Conservation (phyloP, 805 yeast genomes). For the Debaryomyces prosopidis region DNA sequence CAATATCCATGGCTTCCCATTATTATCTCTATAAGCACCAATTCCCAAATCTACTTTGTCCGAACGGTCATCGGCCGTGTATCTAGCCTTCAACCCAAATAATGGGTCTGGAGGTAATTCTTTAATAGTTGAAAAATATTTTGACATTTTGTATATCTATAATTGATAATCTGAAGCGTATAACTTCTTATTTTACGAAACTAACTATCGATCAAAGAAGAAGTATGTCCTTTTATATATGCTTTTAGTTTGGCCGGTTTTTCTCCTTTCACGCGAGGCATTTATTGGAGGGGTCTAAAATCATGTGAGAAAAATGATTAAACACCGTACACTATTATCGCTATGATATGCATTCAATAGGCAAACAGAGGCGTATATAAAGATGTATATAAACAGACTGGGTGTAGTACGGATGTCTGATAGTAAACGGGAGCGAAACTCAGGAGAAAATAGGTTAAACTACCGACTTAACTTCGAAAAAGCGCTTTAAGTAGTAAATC, state of each 20-base stretch:
- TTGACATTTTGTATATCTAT: conserved; percentile 25
- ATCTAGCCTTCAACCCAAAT: conserved; percentile 76
- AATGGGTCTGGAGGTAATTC: conserved; percentile 84
- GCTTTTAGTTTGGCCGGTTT: too few relatives aligned
- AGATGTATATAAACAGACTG: background rate
- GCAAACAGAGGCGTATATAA: too few relatives aligned
- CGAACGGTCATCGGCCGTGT: conserved; percentile 53
- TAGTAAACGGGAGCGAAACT: background rate
- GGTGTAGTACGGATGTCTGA: background rate
- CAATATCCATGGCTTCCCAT: conserved; percentile 70
- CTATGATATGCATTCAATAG: too few relatives aligned
- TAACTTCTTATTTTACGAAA: too few relatives aligned
- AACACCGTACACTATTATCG: too few relatives aligned
- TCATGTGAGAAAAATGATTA: conserved; percentile 1
- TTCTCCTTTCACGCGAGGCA: conserved; percentile 3
- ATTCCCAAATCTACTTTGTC: conserved; percentile 84
- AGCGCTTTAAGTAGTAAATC: conserved; percentile 88
- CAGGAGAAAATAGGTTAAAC: conserved; percentile 47
- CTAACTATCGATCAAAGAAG: too few relatives aligned
- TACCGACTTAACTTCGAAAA: conserved; percentile 91
- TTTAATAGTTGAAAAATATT: conserved; percentile 49
- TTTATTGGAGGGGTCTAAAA: background rate
- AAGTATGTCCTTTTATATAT: too few relatives aligned
- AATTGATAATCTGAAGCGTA: too few relatives aligned
- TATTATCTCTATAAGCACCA: conserved; percentile 74